Evolutionary conservation across 306 rosid genomes (phyloP), one percentile per base, ranked within the genome.

Genomic region (Dalbergia oliveri): DNA sequence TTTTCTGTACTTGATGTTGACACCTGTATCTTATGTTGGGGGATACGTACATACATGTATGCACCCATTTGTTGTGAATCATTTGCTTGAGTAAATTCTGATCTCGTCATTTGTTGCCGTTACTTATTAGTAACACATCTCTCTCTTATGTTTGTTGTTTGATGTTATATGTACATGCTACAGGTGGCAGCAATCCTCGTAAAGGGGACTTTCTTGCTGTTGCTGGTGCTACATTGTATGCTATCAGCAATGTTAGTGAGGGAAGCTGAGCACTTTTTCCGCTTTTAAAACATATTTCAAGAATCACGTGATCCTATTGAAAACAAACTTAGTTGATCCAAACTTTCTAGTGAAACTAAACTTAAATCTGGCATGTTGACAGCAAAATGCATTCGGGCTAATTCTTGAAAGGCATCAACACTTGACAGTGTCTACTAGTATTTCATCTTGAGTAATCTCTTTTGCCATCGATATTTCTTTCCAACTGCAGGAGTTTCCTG

Each of bases 181-280:
- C 77, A 91, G 98, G 98, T 81, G 98, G 97, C 73, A 91, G 89
- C 84, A 85, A 86, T 70, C 97, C 98, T 35, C 85, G 80, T 50
- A 82, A 75, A 82, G 97, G 98, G 44, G 97, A 94, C 78, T 9
- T 77, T 60, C 86, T 94, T 74, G 94, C 91, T 73, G 81, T 91
- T 62, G 95, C 92, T 59, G 98, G 92, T 82, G 82, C 97, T 70
- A 90, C 90, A 5, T 89, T 94, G 81, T 91, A 94, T 86, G 98
- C 97, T 68, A 72, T 94, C 84, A 91, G 91, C 69, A 94, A 90
- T 76, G 98, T 91, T 82, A 90, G 97, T 3, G 95, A 91, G 97
- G 97, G 88, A 86, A 69, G 78, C 35, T 77, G 75, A 37, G 12
- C 33, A 44, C 49, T 15, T 21, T 21, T 21, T 21, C 65, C 26